Evolutionary conservation across 768 basidiomycete species (phyloP).

Genomic region (Termitomyces sp.): DNA sequence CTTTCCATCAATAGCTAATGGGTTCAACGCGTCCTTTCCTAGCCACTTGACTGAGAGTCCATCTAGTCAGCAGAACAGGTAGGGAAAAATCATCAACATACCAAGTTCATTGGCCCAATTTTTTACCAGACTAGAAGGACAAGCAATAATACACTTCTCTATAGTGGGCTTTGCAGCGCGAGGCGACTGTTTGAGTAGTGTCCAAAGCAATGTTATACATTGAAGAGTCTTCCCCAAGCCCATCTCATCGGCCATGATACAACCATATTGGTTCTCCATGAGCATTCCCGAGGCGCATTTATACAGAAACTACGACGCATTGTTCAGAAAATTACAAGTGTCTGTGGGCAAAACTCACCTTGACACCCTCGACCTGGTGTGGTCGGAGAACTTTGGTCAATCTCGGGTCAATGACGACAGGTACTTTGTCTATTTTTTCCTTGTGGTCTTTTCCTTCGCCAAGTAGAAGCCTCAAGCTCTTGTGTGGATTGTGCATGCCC

Average conservation of each 20-base stretch:
- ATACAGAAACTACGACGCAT: slow-evolving; percentile 74
- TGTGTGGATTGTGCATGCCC: slow-evolving; percentile 86
- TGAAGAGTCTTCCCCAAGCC: slow-evolving; percentile 96
- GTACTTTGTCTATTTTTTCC: slow-evolving; percentile 68
- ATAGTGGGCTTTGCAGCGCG: slow-evolving; percentile 80
- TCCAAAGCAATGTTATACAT: slow-evolving; percentile 95
- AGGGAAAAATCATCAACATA: slow-evolving; percentile 25
- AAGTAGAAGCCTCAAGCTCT: slow-evolving; percentile 74
- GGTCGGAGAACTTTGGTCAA: slow-evolving; percentile 86
- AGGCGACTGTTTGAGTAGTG: slow-evolving; percentile 91
- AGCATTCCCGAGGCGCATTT: slow-evolving; percentile 92
- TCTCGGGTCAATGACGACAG: slow-evolving; percentile 93
- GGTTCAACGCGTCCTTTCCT: slow-evolving; percentile 75
- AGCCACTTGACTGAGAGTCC: slow-evolving; percentile 82
- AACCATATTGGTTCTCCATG: slow-evolving; percentile 85
- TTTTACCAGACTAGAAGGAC: slow-evolving; percentile 93
- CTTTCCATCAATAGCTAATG: slow-evolving; percentile 89
- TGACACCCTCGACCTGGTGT: slow-evolving; percentile 98
- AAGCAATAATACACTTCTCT: slow-evolving; percentile 96
- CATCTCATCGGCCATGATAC: slow-evolving; percentile 99
- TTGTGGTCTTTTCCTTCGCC: slow-evolving; percentile 70
- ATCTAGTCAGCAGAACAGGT: not conserved
- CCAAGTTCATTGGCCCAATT: slow-evolving; percentile 99
- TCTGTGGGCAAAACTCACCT: slow-evolving; percentile 41
- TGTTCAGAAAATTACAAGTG: slow-evolving; percentile 2